phyloP scores from a whole-genome alignment of 805 yeast genomes.

The Isabelozyma heimii region DNA sequence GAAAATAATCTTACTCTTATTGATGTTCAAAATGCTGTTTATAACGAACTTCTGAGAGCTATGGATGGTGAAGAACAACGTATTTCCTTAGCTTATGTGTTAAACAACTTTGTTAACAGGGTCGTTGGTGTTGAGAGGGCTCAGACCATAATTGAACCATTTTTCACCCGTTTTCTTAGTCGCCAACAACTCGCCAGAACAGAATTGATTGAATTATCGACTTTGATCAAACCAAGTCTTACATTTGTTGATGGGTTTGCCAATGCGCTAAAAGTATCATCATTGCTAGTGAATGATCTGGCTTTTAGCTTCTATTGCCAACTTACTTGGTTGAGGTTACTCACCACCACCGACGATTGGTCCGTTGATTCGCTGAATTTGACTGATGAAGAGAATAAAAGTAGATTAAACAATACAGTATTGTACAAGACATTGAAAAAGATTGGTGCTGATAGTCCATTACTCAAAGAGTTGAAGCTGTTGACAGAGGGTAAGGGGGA shows the following conservation, averaged over 20 bases:
- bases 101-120: slow-evolving; percentile 14
- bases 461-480: slow-evolving; percentile 9
- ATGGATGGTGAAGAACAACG: slow-evolving; percentile 7
- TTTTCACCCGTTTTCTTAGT: slow-evolving; percentile 27
- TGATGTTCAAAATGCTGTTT: slow-evolving; percentile 46
- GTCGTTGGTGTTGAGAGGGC: slow-evolving; percentile 7
- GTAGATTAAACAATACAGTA: slow-evolving; percentile 38
- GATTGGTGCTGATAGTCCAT: slow-evolving; percentile 16
- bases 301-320: slow-evolving; percentile 17
- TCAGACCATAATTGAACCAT: slow-evolving; percentile 14
- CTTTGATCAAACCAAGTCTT: slow-evolving; percentile 37
- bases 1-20: slow-evolving; percentile 49
- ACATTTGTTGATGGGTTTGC: slow-evolving; percentile 18
- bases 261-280: slow-evolving; percentile 51
- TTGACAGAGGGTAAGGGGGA: slow-evolving; percentile 8
- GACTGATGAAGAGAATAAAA: slow-evolving; percentile 40
- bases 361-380: slow-evolving; percentile 29
- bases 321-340: slow-evolving; percentile 57
- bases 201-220: slow-evolving; percentile 53
- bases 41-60: slow-evolving; percentile 14
- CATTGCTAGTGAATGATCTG: slow-evolving; percentile 30
- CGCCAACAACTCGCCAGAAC: slow-evolving; percentile 38
- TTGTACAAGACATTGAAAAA: slow-evolving; percentile 41
- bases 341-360: slow-evolving; percentile 54
- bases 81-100: slow-evolving; percentile 9